Conservation (phyloP, 2,329 filamentous ascomycete species). For the Fonsecaea pedrosoi region DNA sequence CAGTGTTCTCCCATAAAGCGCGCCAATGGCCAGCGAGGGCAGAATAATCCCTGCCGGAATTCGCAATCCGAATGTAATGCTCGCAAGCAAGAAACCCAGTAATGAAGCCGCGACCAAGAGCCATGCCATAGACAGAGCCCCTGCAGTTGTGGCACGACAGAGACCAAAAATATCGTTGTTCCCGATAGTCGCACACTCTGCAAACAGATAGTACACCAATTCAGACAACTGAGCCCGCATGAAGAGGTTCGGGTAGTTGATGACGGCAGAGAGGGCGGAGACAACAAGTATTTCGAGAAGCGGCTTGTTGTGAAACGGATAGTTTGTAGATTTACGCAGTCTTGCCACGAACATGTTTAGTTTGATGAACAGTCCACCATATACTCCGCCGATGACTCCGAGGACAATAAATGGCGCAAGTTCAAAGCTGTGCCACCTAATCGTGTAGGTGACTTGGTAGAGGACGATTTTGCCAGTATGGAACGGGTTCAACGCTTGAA, state of each 20-base stretch:
- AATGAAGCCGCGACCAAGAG: constrained; percentile 81
- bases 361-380: constrained; percentile 93
- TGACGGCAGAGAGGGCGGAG: constrained; percentile 79
- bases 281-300: constrained; percentile 80
- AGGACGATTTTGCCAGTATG: constrained; percentile 93
- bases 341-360: constrained; percentile 85
- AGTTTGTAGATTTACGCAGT: constrained; percentile 70
- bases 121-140: constrained; percentile 80
- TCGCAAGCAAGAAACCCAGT: constrained; percentile 82
- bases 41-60: constrained; percentile 95
- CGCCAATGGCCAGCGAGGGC: constrained; percentile 94
- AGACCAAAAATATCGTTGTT: constrained; percentile 87
- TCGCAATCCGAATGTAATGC: constrained; percentile 89
- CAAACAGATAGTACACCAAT: constrained; percentile 88
- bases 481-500: constrained; percentile 93
- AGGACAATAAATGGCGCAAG: constrained; percentile 85
- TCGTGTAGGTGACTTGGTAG: constrained; percentile 93
- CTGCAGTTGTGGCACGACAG: constrained; percentile 79
- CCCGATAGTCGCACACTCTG: constrained; percentile 78
- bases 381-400: constrained; percentile 88
- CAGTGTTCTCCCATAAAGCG: constrained; percentile 84
- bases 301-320: constrained; percentile 64
- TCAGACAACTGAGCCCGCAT: constrained; percentile 93
- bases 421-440: constrained; percentile 93
- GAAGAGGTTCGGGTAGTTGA: constrained; percentile 96